A percentile compares a stretch with the other conserved stretches of the same genome.
phyloP scores from a whole-genome alignment of 345 rosid genomes.

The Melaleuca quinquenervia region DNA sequence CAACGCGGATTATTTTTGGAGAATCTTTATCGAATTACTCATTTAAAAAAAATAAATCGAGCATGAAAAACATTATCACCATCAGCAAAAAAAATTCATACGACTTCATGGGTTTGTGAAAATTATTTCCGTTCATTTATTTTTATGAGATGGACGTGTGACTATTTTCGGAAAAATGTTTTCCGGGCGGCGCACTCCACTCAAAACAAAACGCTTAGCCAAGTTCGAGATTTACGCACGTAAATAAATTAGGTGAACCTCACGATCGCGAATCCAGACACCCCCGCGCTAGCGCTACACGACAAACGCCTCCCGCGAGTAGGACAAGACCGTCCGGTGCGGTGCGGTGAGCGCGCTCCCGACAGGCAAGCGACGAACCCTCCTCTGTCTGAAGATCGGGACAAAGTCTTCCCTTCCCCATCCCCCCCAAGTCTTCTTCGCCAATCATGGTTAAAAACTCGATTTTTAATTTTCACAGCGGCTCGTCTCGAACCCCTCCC shows the following conservation, averaged over 20 bases:
- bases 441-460: neutral
- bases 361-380: constrained; percentile 1
- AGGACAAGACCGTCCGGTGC: neutral
- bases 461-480: neutral
- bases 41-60: too few species aligned
- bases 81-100: too few species aligned
- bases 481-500: neutral
- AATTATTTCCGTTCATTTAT: too few species aligned
- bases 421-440: neutral
- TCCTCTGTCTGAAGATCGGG: neutral
- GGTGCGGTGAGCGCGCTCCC: neutral
- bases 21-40: too few species aligned
- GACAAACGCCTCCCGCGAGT: neutral
- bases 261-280: neutral
- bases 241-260: neutral
- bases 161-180: too few species aligned
- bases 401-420: neutral
- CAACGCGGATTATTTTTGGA: too few species aligned
- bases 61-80: too few species aligned
- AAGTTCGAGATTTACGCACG: too few species aligned
- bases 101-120: too few species aligned
- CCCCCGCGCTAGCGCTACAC: neutral
- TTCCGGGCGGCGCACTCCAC: too few species aligned
- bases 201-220: too few species aligned
- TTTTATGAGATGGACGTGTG: too few species aligned